Evolutionary conservation across 495 filamentous ascomycete genomes (phyloP).

Genomic region (Articulospora tetracladia): DNA sequence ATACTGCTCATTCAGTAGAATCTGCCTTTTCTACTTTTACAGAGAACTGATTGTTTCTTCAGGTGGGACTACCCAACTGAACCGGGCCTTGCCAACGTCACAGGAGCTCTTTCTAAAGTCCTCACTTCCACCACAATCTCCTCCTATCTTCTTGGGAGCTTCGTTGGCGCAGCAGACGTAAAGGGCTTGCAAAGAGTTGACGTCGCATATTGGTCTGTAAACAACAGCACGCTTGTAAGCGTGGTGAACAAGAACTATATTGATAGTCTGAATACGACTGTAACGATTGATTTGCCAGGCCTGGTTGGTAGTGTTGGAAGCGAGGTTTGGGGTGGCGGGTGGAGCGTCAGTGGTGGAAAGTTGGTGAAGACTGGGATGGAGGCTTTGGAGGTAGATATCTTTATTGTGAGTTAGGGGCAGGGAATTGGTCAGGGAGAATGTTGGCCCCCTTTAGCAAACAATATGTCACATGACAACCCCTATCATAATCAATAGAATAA

Average conservation of each 20-base stretch:
- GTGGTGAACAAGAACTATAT: slow-evolving; percentile 33
- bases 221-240: slow-evolving; percentile 32
- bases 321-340: slow-evolving; percentile 7
- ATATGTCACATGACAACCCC: too few relatives aligned
- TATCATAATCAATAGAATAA: too few relatives aligned
- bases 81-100: slow-evolving; percentile 34
- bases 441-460: background rate
- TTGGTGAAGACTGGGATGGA: slow-evolving; percentile 9
- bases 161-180: slow-evolving; percentile 16
- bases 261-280: background rate
- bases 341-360: background rate
- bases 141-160: slow-evolving; percentile 37
- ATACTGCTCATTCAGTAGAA: too few relatives aligned
- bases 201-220: slow-evolving; percentile 35
- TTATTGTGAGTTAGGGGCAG: slow-evolving; percentile 1
- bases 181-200: slow-evolving; percentile 28
- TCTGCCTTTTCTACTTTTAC: too few relatives aligned
- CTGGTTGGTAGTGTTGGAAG: background rate
- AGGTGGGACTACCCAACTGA: slow-evolving; percentile 53
- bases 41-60: too few relatives aligned
- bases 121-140: slow-evolving; percentile 34
- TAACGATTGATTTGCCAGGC: slow-evolving; percentile 4
- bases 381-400: slow-evolving; percentile 13
- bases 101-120: slow-evolving; percentile 39
- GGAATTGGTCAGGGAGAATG: background rate